Evolutionary conservation across 148 eudicot genomes (phyloP).

Genomic region (Fagopyrum tataricum): DNA sequence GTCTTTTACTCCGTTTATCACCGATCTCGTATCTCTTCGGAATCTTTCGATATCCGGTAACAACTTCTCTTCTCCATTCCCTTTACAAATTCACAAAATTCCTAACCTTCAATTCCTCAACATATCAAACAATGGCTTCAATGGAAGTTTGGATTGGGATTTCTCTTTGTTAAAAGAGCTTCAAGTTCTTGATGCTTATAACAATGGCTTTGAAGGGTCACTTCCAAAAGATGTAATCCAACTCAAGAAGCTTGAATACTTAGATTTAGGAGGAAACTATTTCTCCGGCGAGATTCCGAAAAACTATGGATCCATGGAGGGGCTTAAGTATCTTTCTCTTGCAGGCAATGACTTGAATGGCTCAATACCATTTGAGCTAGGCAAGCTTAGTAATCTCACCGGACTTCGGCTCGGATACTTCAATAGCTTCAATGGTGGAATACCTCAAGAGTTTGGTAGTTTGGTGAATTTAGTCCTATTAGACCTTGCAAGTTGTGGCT

Average conservation of each 20-base stretch:
- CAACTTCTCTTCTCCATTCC: conserved; percentile 28
- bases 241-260: conserved; percentile 29
- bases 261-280: conserved; percentile 52
- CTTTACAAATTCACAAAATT: conserved; percentile 28
- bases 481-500: conserved; percentile 45
- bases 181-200: conserved; percentile 33
- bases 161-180: conserved; percentile 29
- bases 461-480: conserved; percentile 34
- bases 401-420: conserved; percentile 43
- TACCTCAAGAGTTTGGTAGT: conserved; percentile 39
- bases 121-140: conserved; percentile 47
- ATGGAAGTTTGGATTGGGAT: conserved; percentile 40
- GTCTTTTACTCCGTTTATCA: conserved; percentile 28
- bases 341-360: conserved; percentile 46
- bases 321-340: conserved; percentile 32
- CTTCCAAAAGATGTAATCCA: conserved; percentile 26
- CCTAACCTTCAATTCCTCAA: conserved; percentile 41
- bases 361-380: conserved; percentile 29
- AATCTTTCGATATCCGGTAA: conserved; percentile 31
- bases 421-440: conserved; percentile 48
- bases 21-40: conserved; percentile 28
- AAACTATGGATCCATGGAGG: conserved; percentile 26
- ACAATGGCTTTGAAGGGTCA: conserved; percentile 40
- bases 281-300: conserved; percentile 44
- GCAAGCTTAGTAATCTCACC: conserved; percentile 32